Conservation (phyloP, 1,284 basidiomycete genomes). For the Tilletiaria anomala region DNA sequence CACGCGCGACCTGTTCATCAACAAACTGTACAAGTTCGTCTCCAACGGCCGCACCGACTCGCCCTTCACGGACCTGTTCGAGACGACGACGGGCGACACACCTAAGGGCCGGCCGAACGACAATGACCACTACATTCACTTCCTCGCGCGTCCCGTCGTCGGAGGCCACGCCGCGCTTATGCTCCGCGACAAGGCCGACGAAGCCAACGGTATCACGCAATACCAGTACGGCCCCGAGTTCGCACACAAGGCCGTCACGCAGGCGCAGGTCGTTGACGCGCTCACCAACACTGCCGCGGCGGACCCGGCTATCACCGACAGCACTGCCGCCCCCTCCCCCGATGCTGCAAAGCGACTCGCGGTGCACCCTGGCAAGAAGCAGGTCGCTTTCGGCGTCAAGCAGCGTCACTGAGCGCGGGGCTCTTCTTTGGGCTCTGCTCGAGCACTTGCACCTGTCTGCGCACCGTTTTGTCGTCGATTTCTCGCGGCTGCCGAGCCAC, state of each 20-base stretch:
- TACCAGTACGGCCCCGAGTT: slow-evolving; percentile 7
- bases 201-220: slow-evolving; percentile 23
- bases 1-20: slow-evolving; percentile 32
- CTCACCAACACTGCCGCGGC: too few relatives aligned
- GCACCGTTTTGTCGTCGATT: too few relatives aligned
- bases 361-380: too few relatives aligned
- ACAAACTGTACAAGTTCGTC: slow-evolving; percentile 29
- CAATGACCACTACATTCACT: slow-evolving; percentile 6
- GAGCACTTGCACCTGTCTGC: too few relatives aligned
- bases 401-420: too few relatives aligned
- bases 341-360: too few relatives aligned
- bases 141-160: slow-evolving; percentile 37
- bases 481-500: too few relatives aligned
- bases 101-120: slow-evolving; percentile 9
- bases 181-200: slow-evolving; percentile 34
- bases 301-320: too few relatives aligned
- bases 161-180: slow-evolving; percentile 39
- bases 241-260: background rate
- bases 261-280: background rate
- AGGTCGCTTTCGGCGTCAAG: too few relatives aligned
- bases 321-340: too few relatives aligned
- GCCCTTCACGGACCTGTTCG: slow-evolving; percentile 35
- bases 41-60: slow-evolving; percentile 33
- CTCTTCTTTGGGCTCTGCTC: too few relatives aligned
- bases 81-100: slow-evolving; percentile 25